Percentiles rank a stretch among this genome's conserved stretches.
Evolutionary conservation across 768 basidiomycete genomes (phyloP).

Genomic region (Phylloporus scabripes): DNA sequence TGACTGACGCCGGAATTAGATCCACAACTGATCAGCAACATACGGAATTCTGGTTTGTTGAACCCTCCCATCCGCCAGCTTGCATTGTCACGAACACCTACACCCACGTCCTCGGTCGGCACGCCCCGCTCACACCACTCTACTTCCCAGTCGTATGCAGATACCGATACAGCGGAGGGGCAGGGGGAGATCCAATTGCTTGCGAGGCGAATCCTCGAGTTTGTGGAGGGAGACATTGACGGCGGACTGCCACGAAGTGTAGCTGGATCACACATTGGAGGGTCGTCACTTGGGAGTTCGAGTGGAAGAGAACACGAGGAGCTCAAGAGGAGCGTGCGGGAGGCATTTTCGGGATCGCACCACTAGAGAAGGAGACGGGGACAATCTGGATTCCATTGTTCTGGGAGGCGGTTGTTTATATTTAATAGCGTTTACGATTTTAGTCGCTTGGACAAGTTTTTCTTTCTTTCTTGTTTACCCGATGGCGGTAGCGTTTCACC

Average conservation of each 20-base stretch:
- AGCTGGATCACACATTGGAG: conserved; percentile 60
- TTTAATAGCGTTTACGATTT: conserved; percentile 13
- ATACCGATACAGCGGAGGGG: conserved; percentile 81
- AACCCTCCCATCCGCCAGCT: conserved; percentile 85
- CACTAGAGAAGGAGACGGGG: conserved; percentile 14
- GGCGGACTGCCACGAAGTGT: conserved; percentile 55
- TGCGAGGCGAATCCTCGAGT: conserved; percentile 78
- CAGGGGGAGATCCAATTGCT: conserved; percentile 88
- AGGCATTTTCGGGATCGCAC: conserved; percentile 68
- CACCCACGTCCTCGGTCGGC: conserved; percentile 67
- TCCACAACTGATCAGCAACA: conserved; percentile 83
- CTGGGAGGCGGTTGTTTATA: conserved; percentile 5
- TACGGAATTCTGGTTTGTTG: conserved; percentile 76
- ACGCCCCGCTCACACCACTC: conserved; percentile 70
- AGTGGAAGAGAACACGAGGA: conserved; percentile 69
- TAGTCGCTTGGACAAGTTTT: neutral
- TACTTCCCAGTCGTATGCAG: conserved; percentile 66
- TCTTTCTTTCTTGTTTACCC: neutral
- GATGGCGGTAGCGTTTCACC: too few relatives aligned
- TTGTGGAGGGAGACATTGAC: conserved; percentile 73
- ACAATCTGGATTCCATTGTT: neutral
- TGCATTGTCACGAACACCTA: conserved; percentile 62
- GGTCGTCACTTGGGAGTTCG: conserved; percentile 60
- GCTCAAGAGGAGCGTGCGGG: conserved; percentile 73
- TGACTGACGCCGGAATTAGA: conserved; percentile 40